phyloP scores from a whole-genome alignment of 805 yeast genomes.

The Saccharomycopsis fermentans region DNA sequence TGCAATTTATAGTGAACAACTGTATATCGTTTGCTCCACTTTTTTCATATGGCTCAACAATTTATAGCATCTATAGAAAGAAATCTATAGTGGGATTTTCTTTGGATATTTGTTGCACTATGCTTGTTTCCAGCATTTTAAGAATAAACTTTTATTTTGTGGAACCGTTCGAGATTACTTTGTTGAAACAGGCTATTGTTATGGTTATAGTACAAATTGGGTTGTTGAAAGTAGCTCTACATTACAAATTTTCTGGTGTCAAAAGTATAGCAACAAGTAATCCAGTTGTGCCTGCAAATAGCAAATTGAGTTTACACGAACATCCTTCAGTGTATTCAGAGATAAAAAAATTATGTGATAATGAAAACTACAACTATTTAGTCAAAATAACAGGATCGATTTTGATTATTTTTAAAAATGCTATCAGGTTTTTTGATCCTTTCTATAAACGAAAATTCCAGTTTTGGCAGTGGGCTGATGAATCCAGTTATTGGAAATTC shows the following conservation, averaged over 20 bases:
- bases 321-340: not conserved
- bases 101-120: constrained; percentile 86
- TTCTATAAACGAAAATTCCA: constrained; percentile 50
- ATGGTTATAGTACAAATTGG: constrained; percentile 74
- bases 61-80: constrained; percentile 52
- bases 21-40: constrained; percentile 74
- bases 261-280: not conserved
- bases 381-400: not conserved
- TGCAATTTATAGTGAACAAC: constrained; percentile 50
- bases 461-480: constrained; percentile 84
- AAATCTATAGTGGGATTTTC: constrained; percentile 73
- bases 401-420: constrained; percentile 24
- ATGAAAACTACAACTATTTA: not conserved
- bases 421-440: constrained; percentile 59
- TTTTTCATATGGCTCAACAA: constrained; percentile 79
- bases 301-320: constrained; percentile 9
- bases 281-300: not conserved
- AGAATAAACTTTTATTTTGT: constrained; percentile 70
- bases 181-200: constrained; percentile 69
- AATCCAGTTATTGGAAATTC: constrained; percentile 52
- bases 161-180: constrained; percentile 70
- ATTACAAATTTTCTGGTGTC: constrained; percentile 32
- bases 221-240: constrained; percentile 52
- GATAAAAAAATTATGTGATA: constrained; percentile 3
- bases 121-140: constrained; percentile 67